Conservation (phyloP, 169 alveolate species). For the Plasmodium relictum region DNA sequence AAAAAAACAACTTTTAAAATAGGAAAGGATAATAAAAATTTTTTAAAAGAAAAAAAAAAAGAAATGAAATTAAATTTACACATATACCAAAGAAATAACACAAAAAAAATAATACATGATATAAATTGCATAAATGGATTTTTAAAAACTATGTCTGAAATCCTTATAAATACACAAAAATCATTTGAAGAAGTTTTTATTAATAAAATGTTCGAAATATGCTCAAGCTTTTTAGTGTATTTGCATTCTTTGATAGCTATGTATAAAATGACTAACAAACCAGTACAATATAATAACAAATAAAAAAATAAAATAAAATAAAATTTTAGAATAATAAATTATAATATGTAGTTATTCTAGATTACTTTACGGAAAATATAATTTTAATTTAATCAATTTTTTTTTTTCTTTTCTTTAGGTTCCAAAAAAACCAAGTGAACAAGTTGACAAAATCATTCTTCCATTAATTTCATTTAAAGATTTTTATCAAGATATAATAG, state of each 20-base stretch:
- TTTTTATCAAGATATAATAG: constrained; percentile 44
- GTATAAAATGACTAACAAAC: constrained; percentile 71
- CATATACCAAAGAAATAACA: constrained; percentile 43
- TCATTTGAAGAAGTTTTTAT: constrained; percentile 51
- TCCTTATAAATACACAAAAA: constrained; percentile 45
- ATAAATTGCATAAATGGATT: constrained; percentile 65
- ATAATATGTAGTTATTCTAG: background rate
- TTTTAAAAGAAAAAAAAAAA: constrained; percentile 19
- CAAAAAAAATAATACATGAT: constrained; percentile 25
- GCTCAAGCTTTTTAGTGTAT: constrained; percentile 68
- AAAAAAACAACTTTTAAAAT: background rate
- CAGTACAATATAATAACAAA: constrained; percentile 20
- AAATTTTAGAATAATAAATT: background rate
- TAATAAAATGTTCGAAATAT: constrained; percentile 70
- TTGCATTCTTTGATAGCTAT: constrained; percentile 65
- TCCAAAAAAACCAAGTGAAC: constrained; percentile 75
- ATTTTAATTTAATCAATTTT: background rate
- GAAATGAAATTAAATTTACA: constrained; percentile 25
- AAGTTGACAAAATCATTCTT: constrained; percentile 61
- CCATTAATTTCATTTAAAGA: constrained; percentile 61
- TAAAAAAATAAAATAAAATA: background rate
- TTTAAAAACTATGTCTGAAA: constrained; percentile 44
- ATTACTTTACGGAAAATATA: background rate
- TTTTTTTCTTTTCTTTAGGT: background rate
- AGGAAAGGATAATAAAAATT: constrained; percentile 54